Percentiles rank a stretch among this genome's conserved stretches.
Conservation (phyloP, 2,329 filamentous ascomycete genomes). For the Drechslera avenae region DNA sequence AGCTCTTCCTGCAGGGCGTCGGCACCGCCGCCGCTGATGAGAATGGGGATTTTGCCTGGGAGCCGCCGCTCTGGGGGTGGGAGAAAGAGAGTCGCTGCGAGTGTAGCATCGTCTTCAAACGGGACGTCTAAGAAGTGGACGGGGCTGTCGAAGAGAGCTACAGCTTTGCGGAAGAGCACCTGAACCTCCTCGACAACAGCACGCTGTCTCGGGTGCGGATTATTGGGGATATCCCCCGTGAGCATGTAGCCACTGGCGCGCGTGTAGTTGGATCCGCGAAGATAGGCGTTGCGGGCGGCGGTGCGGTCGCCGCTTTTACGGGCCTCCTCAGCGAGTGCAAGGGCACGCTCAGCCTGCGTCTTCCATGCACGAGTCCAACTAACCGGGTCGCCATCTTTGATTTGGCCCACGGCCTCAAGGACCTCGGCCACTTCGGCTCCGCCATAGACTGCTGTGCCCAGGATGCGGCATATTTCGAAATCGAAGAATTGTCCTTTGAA, state of each 20-base stretch:
- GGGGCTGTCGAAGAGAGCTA: neutral
- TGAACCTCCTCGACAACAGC: neutral
- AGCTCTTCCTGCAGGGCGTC: slow-evolving; percentile 19
- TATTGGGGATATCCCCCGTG: neutral
- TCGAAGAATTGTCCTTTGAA: slow-evolving; percentile 12
- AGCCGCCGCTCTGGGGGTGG: neutral
- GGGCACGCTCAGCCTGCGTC: neutral
- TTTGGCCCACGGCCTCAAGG: neutral
- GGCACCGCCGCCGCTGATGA: slow-evolving; percentile 7
- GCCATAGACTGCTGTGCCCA: slow-evolving; percentile 5
- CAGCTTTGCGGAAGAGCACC: neutral
- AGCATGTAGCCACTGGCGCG: slow-evolving; percentile 3
- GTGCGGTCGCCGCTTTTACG: neutral
- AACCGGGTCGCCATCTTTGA: slow-evolving; percentile 18
- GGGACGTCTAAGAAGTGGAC: neutral
- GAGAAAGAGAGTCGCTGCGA: neutral
- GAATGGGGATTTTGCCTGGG: neutral
- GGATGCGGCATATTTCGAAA: slow-evolving; percentile 16
- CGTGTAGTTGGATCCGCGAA: neutral
- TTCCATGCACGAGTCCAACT: neutral
- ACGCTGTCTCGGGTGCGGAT: neutral
- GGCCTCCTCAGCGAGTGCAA: neutral
- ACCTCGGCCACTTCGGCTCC: slow-evolving; percentile 13
- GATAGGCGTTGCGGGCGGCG: slow-evolving; percentile 8
- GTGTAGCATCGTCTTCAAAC: neutral